Conservation (phyloP, 2,329 filamentous ascomycete species). For the Aspergillus sp. region DNA sequence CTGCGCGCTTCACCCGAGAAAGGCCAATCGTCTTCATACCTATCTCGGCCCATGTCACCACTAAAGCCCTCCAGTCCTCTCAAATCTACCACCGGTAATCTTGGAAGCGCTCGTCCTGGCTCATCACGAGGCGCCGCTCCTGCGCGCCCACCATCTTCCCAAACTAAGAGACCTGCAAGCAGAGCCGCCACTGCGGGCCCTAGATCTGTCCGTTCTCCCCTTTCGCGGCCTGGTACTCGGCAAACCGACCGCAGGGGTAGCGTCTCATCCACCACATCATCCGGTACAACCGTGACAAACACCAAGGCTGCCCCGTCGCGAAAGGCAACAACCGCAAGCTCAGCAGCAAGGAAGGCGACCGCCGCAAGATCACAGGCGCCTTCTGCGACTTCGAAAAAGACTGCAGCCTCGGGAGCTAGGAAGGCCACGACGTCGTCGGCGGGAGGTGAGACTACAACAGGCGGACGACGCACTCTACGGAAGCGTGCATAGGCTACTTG, state of each 20-base stretch:
- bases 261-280: conserved; percentile 37
- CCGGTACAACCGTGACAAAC: conserved; percentile 40
- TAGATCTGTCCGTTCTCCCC: conserved; percentile 26
- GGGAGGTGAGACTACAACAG: conserved; percentile 31
- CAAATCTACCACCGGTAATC: conserved; percentile 28
- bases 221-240: conserved; percentile 39
- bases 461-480: conserved; percentile 41
- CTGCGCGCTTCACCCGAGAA: conserved; percentile 46
- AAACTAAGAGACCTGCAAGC: conserved; percentile 31
- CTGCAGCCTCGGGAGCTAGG: conserved; percentile 29
- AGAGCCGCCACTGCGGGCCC: conserved; percentile 29
- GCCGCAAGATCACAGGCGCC: conserved; percentile 31
- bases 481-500: conserved; percentile 34
- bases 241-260: conserved; percentile 41
- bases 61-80: conserved; percentile 54
- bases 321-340: conserved; percentile 27
- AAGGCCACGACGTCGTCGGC: conserved; percentile 34
- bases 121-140: conserved; percentile 27
- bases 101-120: conserved; percentile 20
- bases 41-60: conserved; percentile 62
- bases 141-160: conserved; percentile 23
- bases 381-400: conserved; percentile 37
- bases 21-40: conserved; percentile 53
- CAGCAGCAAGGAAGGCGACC: conserved; percentile 31
- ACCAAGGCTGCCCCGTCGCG: conserved; percentile 28